Evolutionary conservation across 2,329 filamentous ascomycete genomes (phyloP).

Genomic region (Cordyceps pruinosa): DNA sequence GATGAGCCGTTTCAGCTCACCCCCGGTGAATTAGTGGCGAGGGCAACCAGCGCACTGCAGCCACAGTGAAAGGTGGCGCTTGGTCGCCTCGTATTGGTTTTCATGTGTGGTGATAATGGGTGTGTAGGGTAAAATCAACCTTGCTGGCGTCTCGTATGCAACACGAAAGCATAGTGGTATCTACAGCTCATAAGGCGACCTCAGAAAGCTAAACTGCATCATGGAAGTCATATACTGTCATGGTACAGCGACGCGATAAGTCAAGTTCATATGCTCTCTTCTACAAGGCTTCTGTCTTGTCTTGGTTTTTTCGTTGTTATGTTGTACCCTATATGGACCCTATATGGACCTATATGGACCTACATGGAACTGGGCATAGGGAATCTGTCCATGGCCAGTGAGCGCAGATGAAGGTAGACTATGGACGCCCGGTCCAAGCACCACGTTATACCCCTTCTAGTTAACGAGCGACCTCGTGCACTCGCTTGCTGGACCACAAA

Average conservation of each 20-base stretch:
- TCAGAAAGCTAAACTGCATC: not conserved
- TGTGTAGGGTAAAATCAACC: not conserved
- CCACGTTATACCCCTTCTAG: not conserved
- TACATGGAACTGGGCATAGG: no score
- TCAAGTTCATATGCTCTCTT: not conserved
- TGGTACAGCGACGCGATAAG: not conserved
- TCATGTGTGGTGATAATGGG: not conserved
- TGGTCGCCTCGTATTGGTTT: not conserved
- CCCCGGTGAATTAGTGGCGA: not conserved
- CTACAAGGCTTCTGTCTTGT: not conserved
- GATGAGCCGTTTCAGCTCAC: not conserved
- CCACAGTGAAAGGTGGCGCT: not conserved
- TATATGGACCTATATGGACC: no score
- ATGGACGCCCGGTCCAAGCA: not conserved
- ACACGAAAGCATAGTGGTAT: no score
- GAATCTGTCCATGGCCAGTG: not conserved
- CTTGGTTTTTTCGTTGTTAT: not conserved
- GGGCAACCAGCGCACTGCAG: not conserved
- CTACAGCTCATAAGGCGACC: not conserved
- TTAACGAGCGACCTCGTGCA: not conserved
- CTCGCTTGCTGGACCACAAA: not conserved
- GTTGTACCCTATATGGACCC: constrained; percentile 1
- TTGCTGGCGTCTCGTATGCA: not conserved
- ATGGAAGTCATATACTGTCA: not conserved
- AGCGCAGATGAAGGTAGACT: not conserved